Percentiles rank a stretch among this genome's conserved stretches.
phyloP scores from a whole-genome alignment of 768 basidiomycete genomes.

The Termitomyces sp. region DNA sequence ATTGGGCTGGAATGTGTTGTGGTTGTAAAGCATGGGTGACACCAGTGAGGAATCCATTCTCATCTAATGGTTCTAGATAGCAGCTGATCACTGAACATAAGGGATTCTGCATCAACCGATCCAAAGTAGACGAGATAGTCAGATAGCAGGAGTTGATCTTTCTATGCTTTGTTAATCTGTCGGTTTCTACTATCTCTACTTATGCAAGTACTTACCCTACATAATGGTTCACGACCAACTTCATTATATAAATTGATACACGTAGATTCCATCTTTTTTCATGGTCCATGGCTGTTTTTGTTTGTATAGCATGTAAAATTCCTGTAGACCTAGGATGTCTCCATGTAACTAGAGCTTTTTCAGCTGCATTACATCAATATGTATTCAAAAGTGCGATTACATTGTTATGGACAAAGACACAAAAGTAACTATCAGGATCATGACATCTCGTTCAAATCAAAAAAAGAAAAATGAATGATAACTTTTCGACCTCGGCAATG shows the following conservation, averaged over 20 bases:
- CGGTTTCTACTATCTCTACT: background rate
- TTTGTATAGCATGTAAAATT: background rate
- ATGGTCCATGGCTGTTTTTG: background rate
- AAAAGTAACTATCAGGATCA: too few relatives aligned
- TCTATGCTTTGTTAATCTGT: background rate
- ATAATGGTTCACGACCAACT: too few relatives aligned
- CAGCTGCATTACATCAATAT: too few relatives aligned
- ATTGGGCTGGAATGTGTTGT: slow-evolving; percentile 94
- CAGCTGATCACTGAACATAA: slow-evolving; percentile 21
- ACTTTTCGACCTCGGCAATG: too few relatives aligned
- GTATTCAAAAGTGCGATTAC: too few relatives aligned
- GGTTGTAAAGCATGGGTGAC: slow-evolving; percentile 91
- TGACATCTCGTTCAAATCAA: too few relatives aligned
- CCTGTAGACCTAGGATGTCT: background rate
- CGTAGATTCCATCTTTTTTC: background rate
- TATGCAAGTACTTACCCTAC: background rate
- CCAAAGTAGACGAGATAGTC: slow-evolving; percentile 62
- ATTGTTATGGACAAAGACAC: too few relatives aligned
- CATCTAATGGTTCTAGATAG: background rate
- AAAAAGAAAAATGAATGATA: too few relatives aligned
- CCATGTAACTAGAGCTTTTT: background rate
- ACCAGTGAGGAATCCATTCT: slow-evolving; percentile 53
- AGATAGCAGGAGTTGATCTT: slow-evolving; percentile 4
- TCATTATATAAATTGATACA: background rate
- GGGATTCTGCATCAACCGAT: slow-evolving; percentile 66